phyloP scores from a whole-genome alignment of 2,329 filamentous ascomycete species.

The Knufia petricola region DNA sequence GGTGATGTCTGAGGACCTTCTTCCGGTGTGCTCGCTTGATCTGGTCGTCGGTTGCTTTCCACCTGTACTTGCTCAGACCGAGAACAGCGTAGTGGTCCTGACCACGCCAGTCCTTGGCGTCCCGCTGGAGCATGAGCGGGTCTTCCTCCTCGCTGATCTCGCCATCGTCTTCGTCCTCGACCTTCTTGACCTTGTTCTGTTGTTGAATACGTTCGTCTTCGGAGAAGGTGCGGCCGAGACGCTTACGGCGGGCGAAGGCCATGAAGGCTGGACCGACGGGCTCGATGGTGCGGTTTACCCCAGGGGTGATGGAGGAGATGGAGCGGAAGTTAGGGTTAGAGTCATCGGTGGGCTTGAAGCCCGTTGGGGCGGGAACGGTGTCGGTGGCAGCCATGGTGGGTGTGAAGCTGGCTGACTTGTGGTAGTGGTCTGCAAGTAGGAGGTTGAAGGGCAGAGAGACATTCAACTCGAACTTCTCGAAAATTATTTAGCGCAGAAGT shows the following conservation, averaged over 20 bases:
- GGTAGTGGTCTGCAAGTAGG: not conserved
- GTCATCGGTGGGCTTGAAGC: constrained; percentile 72
- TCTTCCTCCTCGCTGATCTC: constrained; percentile 94
- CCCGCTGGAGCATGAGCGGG: constrained; percentile 77
- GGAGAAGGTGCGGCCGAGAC: constrained; percentile 94
- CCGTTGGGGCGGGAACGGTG: constrained; percentile 58
- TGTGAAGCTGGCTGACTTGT: not conserved
- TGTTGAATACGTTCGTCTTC: constrained; percentile 98
- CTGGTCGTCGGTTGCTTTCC: constrained; percentile 88
- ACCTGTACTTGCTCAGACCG: constrained; percentile 84
- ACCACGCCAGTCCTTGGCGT: constrained; percentile 98
- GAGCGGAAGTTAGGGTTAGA: constrained; percentile 63
- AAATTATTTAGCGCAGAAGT: not conserved
- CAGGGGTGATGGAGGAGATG: constrained; percentile 63
- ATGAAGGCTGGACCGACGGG: constrained; percentile 96
- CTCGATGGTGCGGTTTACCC: constrained; percentile 81
- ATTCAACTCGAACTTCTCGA: not conserved
- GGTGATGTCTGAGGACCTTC: constrained; percentile 98
- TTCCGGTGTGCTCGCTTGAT: constrained; percentile 98
- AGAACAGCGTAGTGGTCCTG: constrained; percentile 99
- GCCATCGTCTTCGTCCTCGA: constrained; percentile 79
- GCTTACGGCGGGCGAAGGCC: constrained; percentile 81
- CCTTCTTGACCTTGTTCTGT: constrained; percentile 87
- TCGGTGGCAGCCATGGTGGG: constrained; percentile 15
- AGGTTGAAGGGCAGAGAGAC: not conserved